Evolutionary conservation across 1,139 yeast genomes (phyloP).

Genomic region (Pichia sp.): DNA sequence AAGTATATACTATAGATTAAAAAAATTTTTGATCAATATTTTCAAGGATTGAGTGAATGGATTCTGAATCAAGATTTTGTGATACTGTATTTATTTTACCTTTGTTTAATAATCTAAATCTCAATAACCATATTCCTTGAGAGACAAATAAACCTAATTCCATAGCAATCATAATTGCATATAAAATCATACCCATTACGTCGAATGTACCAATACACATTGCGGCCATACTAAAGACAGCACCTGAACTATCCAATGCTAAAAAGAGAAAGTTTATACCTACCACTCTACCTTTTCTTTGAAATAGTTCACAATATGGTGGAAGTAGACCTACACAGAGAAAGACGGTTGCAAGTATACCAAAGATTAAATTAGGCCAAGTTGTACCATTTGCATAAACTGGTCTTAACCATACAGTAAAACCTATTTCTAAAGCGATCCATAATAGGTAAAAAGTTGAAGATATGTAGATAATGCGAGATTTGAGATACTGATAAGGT

Average conservation of each 20-base stretch:
- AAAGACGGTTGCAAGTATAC: constrained; percentile 66
- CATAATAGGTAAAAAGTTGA: constrained; percentile 34
- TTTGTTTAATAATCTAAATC: too few species aligned
- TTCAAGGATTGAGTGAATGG: too few species aligned
- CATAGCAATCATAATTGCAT: constrained; percentile 44
- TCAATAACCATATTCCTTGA: constrained; percentile 44
- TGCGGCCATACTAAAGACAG: constrained; percentile 46
- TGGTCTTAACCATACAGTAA: constrained; percentile 47
- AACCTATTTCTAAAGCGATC: constrained; percentile 43
- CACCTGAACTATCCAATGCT: constrained; percentile 47
- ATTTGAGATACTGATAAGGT: constrained; percentile 34
- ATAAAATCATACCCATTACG: constrained; percentile 46
- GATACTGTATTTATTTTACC: too few species aligned
- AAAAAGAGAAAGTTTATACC: constrained; percentile 52
- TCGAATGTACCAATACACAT: constrained; percentile 45
- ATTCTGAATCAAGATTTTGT: too few species aligned
- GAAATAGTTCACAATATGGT: constrained; percentile 78
- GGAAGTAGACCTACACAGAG: constrained; percentile 78
- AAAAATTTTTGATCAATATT: too few species aligned
- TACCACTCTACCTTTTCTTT: constrained; percentile 68
- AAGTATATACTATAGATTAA: too few species aligned
- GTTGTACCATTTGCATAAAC: constrained; percentile 41
- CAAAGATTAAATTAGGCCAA: constrained; percentile 51
- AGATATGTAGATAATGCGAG: constrained; percentile 29
- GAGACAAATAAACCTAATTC: constrained; percentile 47